A percentile compares a stretch with the other conserved stretches of the same genome.
These are phyloP conservation scores for Bipolaris oryzae DNA, from an alignment of 2,329 filamentous ascomycete genomes.

Conservation along the genomic window DNA sequence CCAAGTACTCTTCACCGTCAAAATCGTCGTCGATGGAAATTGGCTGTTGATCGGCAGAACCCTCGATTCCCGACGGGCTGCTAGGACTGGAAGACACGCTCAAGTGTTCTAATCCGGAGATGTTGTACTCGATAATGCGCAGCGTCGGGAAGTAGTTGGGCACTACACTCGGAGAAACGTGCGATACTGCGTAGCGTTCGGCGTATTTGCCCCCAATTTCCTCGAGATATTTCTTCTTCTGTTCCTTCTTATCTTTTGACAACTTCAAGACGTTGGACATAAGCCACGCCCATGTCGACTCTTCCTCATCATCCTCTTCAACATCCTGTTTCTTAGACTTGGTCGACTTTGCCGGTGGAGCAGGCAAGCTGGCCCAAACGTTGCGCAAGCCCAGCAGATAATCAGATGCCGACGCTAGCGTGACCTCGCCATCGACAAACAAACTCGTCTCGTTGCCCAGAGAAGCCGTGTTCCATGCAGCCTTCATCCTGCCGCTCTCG, in stretches of 20 bases:
- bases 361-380: conserved; percentile 78
- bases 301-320: conserved; percentile 21
- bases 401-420: conserved; percentile 70
- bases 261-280: conserved; percentile 16
- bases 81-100: conserved; percentile 15
- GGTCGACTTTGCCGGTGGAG: conserved; percentile 30
- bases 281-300: conserved; percentile 30
- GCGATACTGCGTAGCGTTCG: conserved; percentile 81
- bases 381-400: conserved; percentile 81
- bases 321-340: conserved; percentile 19
- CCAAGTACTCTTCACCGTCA: conserved; percentile 43
- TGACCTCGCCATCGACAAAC: conserved; percentile 58
- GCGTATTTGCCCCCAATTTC: conserved; percentile 80
- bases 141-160: conserved; percentile 91
- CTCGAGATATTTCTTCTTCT: conserved; percentile 65
- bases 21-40: conserved; percentile 14
- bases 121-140: conserved; percentile 94
- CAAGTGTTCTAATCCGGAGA: conserved; percentile 70
- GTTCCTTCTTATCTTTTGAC: conserved; percentile 33
- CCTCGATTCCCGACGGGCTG: neutral
- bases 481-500: conserved; percentile 51
- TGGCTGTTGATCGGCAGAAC: conserved; percentile 12
- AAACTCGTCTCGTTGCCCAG: conserved; percentile 38
- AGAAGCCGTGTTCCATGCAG: conserved; percentile 20
- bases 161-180: conserved; percentile 85